Conservation (phyloP, 257 asterid species). For the Solanum lycopersicoides region DNA sequence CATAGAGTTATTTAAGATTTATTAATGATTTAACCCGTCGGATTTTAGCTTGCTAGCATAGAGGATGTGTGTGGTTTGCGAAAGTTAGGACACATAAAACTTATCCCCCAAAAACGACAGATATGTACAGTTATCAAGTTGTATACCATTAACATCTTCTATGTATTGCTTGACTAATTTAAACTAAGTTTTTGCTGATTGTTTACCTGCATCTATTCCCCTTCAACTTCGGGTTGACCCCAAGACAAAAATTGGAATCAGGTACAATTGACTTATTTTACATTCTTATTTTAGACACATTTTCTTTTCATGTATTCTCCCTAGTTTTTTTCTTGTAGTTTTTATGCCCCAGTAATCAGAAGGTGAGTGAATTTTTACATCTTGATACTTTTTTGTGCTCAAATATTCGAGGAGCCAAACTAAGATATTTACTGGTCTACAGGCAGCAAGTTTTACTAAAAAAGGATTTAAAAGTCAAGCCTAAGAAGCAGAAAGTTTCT, state of each 20-base stretch:
- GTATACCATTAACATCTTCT: no score
- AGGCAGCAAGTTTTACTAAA: slow-evolving; percentile 92
- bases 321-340: background rate
- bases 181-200: slow-evolving; percentile 83
- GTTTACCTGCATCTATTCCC: slow-evolving; percentile 65
- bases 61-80: background rate
- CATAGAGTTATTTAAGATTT: background rate
- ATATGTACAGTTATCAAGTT: background rate
- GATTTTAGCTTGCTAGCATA: background rate
- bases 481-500: slow-evolving; percentile 51
- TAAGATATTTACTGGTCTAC: background rate
- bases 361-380: background rate
- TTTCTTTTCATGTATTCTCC: background rate
- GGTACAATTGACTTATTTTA: slow-evolving; percentile 21
- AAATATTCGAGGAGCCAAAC: background rate
- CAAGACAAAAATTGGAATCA: slow-evolving; percentile 87
- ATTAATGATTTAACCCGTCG: background rate
- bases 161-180: slow-evolving; percentile 6
- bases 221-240: slow-evolving; percentile 94
- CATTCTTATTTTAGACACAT: background rate
- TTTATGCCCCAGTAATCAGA: background rate
- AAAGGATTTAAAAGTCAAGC: slow-evolving; percentile 87
- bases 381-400: background rate
- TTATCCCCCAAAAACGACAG: background rate
- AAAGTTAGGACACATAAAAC: background rate